Percentiles rank a stretch among this genome's conserved stretches.
Conservation (phyloP, 2,329 filamentous ascomycete genomes). For the Sclerotinia subarctica region DNA sequence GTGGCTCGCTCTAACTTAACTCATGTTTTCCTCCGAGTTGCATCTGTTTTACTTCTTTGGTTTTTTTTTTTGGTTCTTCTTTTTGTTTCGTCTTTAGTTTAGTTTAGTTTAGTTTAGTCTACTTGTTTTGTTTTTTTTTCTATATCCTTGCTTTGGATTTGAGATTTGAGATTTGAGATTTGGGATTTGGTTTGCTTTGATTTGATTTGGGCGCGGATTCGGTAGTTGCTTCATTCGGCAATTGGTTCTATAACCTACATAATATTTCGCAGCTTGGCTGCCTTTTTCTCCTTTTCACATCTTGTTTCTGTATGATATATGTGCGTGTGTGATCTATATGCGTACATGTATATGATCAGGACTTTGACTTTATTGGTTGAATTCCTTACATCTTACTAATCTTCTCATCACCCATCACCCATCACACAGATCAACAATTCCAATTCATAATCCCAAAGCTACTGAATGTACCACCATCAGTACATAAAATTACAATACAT, state of each 20-base stretch:
- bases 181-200: not conserved
- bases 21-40: not conserved
- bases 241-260: not conserved
- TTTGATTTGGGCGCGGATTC: not conserved
- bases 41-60: not conserved
- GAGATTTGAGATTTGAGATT: not conserved
- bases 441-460: not conserved
- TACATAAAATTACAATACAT: not conserved
- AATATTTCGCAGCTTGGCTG: not conserved
- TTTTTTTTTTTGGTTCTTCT: too few species aligned
- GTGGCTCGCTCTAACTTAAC: too few species aligned
- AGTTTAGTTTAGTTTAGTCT: not conserved
- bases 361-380: not conserved
- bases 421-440: not conserved
- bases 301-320: not conserved
- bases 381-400: not conserved
- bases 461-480: not conserved
- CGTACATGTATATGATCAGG: not conserved
- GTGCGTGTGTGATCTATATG: not conserved
- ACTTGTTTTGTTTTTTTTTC: not conserved
- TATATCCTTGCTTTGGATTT: not conserved
- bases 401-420: not conserved
- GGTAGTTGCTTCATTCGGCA: not conserved
- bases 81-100: not conserved
- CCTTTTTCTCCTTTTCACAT: too few species aligned